phyloP scores from a whole-genome alignment of 495 filamentous ascomycete species.

The Tuber magnatum region DNA sequence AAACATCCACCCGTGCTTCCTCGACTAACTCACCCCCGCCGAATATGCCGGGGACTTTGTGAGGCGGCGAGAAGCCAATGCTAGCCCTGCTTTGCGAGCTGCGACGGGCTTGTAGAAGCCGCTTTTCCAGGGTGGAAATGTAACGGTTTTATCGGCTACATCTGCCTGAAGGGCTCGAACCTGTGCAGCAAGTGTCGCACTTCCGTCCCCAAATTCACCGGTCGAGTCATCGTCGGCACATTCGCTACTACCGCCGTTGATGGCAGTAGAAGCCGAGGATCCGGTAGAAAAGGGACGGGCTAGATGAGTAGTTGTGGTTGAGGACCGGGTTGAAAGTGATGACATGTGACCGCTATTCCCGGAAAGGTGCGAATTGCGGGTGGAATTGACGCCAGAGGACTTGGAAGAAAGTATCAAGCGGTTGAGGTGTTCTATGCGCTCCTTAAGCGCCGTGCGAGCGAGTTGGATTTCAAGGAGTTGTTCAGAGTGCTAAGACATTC shows the following conservation, averaged over 20 bases:
- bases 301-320: constrained; percentile 59
- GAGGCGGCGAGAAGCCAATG: constrained; percentile 53
- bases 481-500: constrained; percentile 61
- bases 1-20: constrained; percentile 56
- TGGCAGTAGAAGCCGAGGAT: constrained; percentile 54
- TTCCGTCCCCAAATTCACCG: constrained; percentile 79
- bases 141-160: constrained; percentile 92
- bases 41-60: constrained; percentile 33
- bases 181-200: constrained; percentile 69
- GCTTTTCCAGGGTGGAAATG: constrained; percentile 84
- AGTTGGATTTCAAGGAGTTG: constrained; percentile 98
- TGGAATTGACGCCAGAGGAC: constrained; percentile 83
- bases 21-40: constrained; percentile 55
- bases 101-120: constrained; percentile 81
- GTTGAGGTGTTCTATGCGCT: constrained; percentile 95
- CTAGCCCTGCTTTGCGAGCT: constrained; percentile 83
- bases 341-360: constrained; percentile 44
- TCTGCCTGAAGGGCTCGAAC: constrained; percentile 87
- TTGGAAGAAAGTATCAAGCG: constrained; percentile 91
- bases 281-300: constrained; percentile 64
- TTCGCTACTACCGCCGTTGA: constrained; percentile 38
- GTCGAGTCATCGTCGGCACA: constrained; percentile 61
- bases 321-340: constrained; percentile 59
- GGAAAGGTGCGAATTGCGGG: constrained; percentile 42
- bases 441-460: constrained; percentile 88